Evolutionary conservation across 345 rosid genomes (phyloP), one percentile per base, ranked within the genome.

Genomic region (Raphanus sativus): DNA sequence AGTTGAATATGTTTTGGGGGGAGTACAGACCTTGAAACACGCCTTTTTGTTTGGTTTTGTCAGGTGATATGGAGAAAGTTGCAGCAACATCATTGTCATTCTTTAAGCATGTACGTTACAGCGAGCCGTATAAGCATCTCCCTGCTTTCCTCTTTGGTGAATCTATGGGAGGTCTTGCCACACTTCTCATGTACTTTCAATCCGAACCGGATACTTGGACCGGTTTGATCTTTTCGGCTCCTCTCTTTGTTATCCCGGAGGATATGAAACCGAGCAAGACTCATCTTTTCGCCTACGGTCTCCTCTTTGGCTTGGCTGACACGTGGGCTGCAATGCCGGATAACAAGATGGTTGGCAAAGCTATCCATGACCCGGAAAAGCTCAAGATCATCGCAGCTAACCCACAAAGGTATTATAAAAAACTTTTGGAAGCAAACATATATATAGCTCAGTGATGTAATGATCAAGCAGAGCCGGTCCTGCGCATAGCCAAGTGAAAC

Each of bases 301-400:
- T 95, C 1, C 92, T 95, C 38, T 90, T 95, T 32, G 98, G 99
- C 1, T 12, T 84, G 4, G 99, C 99, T 7, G 99, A 95, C 80
- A 95, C 98, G 1, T 95, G 99, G 99, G 97, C 99, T 0, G 82
- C 89, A 3, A 89, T 95, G 92, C 98, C 98, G 0, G 97, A 89
- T 60, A 95, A 91, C 75, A 89, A 89, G 29, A 86, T 89, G 94
- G 94, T 89, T 2, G 96, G 92, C 0, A 95, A 92, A 25, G 92
- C 97, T n/a, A 87, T 92, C 28, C 89, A 83, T 67, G 98, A 94
- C 80, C 90, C 87, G 0, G 94, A 82, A 62, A 94, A 94, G 77
- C 89, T 89, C 65, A 92, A 90, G 85, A 81, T 92, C 85, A 91
- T 92, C 0, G 96, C 90, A 3, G 83, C 97, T 2, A 94, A 94